Evolutionary conservation across 225 moss, liverwort and hornwort species (phyloP), one percentile per base, ranked within the genome.

Genomic region (Ulota crispa): DNA sequence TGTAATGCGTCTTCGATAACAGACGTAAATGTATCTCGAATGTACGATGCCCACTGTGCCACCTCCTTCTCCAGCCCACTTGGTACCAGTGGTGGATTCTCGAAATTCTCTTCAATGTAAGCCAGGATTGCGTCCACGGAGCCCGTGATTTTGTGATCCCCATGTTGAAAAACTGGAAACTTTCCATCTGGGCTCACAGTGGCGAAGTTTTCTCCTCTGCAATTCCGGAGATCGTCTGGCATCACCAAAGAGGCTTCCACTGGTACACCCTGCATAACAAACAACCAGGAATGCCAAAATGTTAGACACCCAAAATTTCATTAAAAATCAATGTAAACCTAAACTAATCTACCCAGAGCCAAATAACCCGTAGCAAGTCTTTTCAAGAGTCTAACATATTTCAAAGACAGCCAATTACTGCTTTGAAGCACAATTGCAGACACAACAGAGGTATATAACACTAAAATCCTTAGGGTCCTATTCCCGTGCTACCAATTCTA

Each of bases 81-180:
- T 18, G 94, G 96, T 1, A 93, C 23, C 3, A 96, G 80, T 2
- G 94, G 82, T 3, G 96, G 83, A 73, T 91, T 88, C 10, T 91
- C 88, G 9, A 93, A 96, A 9, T 72, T 89, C 32, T 89, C 81
- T 3, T 96, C 96, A 3, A 96, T 86, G 64, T 96, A 95, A 59
- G 90, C 80, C 78, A 96, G 69, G 27, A 93, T 93, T 19, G 84
- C 76, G 69, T 96, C 96, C 62, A 93, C 89, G 0, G 88, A 85
- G 47, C 96, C 96, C 3, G 89, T 88, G 56, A 96, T 84, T 57
- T 86, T 93, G 70, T 84, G 78, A 26, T 76, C 84, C 39, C 94
- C 93, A 37, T 96, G 87, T 67, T 94, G 90, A 11, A 96, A 87
- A 8, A 92, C 91, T 5, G 96, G 94, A n/a, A 86, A 83, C 15